Evolutionary conservation across 768 basidiomycete species (phyloP).

Genomic region (Suillus subalutaceus): DNA sequence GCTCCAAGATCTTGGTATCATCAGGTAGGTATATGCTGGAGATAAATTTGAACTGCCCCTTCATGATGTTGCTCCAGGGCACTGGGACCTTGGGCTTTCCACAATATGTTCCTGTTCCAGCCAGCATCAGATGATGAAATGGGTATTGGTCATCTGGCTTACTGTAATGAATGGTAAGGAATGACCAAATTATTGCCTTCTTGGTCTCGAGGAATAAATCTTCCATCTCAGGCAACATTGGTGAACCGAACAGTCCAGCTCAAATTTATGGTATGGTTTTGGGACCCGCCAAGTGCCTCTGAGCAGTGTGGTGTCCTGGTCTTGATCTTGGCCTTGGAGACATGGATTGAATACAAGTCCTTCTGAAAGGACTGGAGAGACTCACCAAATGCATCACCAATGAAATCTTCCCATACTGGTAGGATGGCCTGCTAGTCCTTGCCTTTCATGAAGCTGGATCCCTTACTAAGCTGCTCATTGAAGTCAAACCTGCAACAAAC

Average conservation of each 20-base stretch:
- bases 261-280: too few species aligned
- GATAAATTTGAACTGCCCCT: not conserved
- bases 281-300: too few species aligned
- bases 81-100: not conserved
- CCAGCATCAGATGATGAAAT: not conserved
- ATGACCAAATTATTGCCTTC: not conserved
- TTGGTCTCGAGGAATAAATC: not conserved
- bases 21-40: too few species aligned
- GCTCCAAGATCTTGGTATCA: not conserved
- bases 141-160: not conserved
- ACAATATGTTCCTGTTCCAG: not conserved
- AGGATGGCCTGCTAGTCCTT: not conserved
- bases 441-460: not conserved
- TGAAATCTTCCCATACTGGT: not conserved
- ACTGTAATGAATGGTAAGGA: not conserved
- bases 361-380: too few species aligned
- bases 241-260: not conserved
- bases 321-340: too few species aligned
- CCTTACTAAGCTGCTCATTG: too few species aligned
- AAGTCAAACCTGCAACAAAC: too few species aligned
- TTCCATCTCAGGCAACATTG: fast-evolving
- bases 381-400: too few species aligned
- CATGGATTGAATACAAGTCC: too few species aligned
- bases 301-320: too few species aligned
- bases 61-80: not conserved